phyloP scores from a whole-genome alignment of 495 filamentous ascomycete species.

The Aspergillus avenaceus region DNA sequence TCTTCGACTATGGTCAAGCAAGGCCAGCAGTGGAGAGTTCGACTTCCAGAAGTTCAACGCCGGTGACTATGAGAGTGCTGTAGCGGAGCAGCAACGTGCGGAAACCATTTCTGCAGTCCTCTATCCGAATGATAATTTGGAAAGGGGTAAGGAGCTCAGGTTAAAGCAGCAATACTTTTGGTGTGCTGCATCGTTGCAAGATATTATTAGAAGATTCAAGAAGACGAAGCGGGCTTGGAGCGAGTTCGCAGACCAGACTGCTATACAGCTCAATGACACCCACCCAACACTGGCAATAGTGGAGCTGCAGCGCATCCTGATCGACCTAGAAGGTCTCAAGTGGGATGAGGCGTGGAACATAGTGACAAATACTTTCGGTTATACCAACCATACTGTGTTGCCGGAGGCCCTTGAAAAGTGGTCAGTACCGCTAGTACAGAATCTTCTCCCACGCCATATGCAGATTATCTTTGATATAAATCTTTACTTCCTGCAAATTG shows the following conservation, averaged over 20 bases:
- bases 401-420: slow-evolving; percentile 98
- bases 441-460: slow-evolving; percentile 88
- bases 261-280: slow-evolving; percentile 97
- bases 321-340: slow-evolving; percentile 83
- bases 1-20: slow-evolving; percentile 92
- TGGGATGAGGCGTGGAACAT: slow-evolving; percentile 95
- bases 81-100: slow-evolving; percentile 89
- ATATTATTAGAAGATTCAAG: slow-evolving; percentile 97
- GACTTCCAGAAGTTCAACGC: slow-evolving; percentile 99
- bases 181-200: slow-evolving; percentile 93
- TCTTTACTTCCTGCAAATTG: slow-evolving; percentile 80
- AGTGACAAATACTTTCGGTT: slow-evolving; percentile 74
- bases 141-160: slow-evolving; percentile 92
- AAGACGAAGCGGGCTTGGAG: slow-evolving; percentile 89
- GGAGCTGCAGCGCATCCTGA: slow-evolving; percentile 85
- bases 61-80: slow-evolving; percentile 95
- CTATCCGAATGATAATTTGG: slow-evolving; percentile 96
- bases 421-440: slow-evolving; percentile 89
- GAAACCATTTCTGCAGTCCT: slow-evolving; percentile 97
- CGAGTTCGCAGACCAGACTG: slow-evolving; percentile 90
- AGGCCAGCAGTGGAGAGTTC: slow-evolving; percentile 94
- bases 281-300: slow-evolving; percentile 96
- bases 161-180: slow-evolving; percentile 99
- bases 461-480: slow-evolving; percentile 99
- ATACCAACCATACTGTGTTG: slow-evolving; percentile 97